Base-by-base conservation (phyloP, 2,329 filamentous ascomycete genomes). In the Stemphylium beticola region DNA sequence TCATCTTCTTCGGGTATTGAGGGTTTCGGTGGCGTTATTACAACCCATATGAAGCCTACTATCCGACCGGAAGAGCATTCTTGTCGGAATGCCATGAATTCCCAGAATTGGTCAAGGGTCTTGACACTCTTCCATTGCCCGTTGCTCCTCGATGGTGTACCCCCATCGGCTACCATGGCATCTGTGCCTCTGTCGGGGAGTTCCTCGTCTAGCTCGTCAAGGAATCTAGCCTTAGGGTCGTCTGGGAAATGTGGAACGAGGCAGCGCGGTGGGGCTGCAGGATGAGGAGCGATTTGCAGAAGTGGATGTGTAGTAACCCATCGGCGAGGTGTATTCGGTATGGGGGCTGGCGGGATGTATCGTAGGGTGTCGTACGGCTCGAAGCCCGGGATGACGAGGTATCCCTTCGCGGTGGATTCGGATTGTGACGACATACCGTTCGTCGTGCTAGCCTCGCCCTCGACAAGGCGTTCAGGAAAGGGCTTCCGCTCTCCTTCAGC, bases 41-140 rank as follows among this genome's bases (percentile, higher is more conserved):
- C 88, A 22, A 97, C 79, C 93, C 96, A 99, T 22, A 98, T 82
- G 64, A 99, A 99, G 0, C 96, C 96, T 0, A 96, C 96, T 69
- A 96, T 82, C 15, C 93, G 84, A 0, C 95, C 96, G 31, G 92
- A 91, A 0, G 93, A 96, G 70, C 95, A 99, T 71, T 99, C 95
- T 73, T 98, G 95, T 52, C 95, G 83, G 71, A 91, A 98, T 0
- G 93, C 89, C 93, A 99, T 98, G 83, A 96, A 90, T 58, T 99
- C 95, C 95, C 95, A 99, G 69, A 99, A 99, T 64, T 93, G 87
- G n/a, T 93, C 90, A 36, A 99, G 78, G 0, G 87, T 90, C 71
- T 84, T 88, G 20, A 97, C 87, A 55, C 89, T 92, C 71, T 87
- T 90, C 95, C 95, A 99, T 52, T 85, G 82, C 0, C 90, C 90